phyloP scores from a whole-genome alignment of 2,329 filamentous ascomycete species.

The Aureobasidium vineae region DNA sequence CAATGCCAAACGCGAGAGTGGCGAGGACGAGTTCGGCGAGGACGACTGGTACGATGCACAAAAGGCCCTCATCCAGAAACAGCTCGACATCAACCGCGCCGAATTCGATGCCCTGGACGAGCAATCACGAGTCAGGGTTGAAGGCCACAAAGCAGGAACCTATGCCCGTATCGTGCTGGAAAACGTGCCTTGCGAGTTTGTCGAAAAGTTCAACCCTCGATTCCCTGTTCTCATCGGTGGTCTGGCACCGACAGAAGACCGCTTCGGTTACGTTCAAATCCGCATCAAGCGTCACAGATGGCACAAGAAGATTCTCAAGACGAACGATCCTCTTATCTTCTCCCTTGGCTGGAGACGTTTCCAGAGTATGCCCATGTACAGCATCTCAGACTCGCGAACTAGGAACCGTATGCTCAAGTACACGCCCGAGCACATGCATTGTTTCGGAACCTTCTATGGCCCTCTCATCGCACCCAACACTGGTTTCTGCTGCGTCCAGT shows the following conservation, averaged over 20 bases:
- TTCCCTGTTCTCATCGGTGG: conserved; percentile 87
- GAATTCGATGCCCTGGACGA: conserved; percentile 90
- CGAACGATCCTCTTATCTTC: conserved; percentile 95
- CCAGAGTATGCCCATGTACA: conserved; percentile 89
- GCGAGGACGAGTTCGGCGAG: conserved; percentile 82
- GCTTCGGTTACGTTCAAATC: conserved; percentile 92
- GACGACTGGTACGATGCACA: conserved; percentile 99
- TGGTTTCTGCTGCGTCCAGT: conserved; percentile 91
- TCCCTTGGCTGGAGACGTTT: conserved; percentile 95
- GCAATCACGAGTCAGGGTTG: conserved; percentile 74
- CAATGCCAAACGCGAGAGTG: conserved; percentile 67
- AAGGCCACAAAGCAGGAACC: conserved; percentile 87
- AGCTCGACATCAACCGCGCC: conserved; percentile 92
- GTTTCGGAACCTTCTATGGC: conserved; percentile 92
- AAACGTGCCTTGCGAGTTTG: conserved; percentile 87
- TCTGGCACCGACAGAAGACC: conserved; percentile 88
- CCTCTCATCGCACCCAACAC: conserved; percentile 94
- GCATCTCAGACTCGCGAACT: conserved; percentile 88
- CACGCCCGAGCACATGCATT: conserved; percentile 99
- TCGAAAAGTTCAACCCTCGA: conserved; percentile 73
- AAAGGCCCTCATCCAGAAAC: conserved; percentile 91
- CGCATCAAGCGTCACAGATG: conserved; percentile 96
- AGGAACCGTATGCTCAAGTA: conserved; percentile 99
- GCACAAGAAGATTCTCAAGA: conserved; percentile 99
- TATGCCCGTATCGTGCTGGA: conserved; percentile 91